Base-by-base conservation (phyloP, 805 yeast species). In the Saccharomycopsis guyanensis region DNA sequence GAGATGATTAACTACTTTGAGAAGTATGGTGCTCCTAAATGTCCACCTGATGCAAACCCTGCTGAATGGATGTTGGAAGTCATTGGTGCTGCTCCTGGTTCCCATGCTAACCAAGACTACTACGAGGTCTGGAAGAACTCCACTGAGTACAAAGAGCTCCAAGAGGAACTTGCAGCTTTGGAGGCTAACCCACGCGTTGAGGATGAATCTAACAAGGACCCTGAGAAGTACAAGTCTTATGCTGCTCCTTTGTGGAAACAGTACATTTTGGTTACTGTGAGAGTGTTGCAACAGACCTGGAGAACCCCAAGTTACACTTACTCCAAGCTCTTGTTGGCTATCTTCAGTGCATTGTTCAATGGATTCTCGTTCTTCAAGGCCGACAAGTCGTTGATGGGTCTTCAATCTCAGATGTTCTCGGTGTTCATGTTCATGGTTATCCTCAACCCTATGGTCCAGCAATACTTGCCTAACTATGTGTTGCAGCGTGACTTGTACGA, bases 61-160 rank as follows among this genome's bases (percentile, higher is more conserved):
- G 91, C 89, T 12, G 95, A 86, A 66, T 87, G 94, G 93, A 87
- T 87, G 95, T 69, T 87, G 64, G 83, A 83, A 52, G 84, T 80
- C 53, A 82, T 82, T 56, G 88, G 89, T 57, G 88, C 88, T 45
- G 87, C 88, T 31, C 88, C 88, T 4, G 88, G 87, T 44, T 76
- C 86, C 31, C 81, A 77, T 55, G 84, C 87, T 16, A 69, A 70
- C 40, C 84, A 79, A 63, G 85, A 83, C 61, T 83, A 80, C 57
- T 71, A 76, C 57, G 81, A 83, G 57, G 86, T 82, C 41, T 86
- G 96, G 96, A 64, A 73, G 60, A 70, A 72, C 40, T 85, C 95
- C 32, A 63, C 63, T 0, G 88, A 86, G 59, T 75, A 73, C 55
- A 57, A 64, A 44, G 78, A 71, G 4, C 76, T 83, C 31, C 72